Percentiles rank a stretch among this genome's conserved stretches.
phyloP scores from a whole-genome alignment of 768 basidiomycete genomes.

The Lactifluus rugatus region DNA sequence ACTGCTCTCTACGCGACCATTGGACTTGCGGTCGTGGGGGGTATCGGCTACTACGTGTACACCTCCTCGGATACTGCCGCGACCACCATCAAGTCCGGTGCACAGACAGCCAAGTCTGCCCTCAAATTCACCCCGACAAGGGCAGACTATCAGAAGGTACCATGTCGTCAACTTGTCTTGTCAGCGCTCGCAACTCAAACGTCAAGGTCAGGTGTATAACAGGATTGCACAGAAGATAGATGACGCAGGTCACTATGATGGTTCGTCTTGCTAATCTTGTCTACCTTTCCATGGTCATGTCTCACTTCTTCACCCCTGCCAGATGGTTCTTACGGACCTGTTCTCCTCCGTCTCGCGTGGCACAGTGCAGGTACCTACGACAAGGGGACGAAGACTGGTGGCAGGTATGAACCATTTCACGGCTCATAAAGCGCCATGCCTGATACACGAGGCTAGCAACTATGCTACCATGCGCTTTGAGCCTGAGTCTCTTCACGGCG shows the following conservation, averaged over 20 bases:
- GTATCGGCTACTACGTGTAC: conserved; percentile 55
- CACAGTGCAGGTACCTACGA: conserved; percentile 91
- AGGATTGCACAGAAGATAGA: conserved; percentile 73
- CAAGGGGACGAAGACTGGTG: conserved; percentile 64
- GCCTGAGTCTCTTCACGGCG: conserved; percentile 75
- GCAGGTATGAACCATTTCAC: conserved; percentile 42
- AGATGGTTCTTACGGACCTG: conserved; percentile 87
- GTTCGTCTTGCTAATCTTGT: conserved; percentile 32
- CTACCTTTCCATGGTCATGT: neutral
- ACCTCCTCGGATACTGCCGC: conserved; percentile 39
- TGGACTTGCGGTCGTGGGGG: conserved; percentile 49
- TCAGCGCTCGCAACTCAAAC: neutral
- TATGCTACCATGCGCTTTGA: conserved; percentile 98
- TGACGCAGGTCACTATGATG: conserved; percentile 67
- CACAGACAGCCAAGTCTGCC: conserved; percentile 52
- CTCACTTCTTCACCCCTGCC: conserved; percentile 14
- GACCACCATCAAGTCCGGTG: conserved; percentile 49
- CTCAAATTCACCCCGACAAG: conserved; percentile 66
- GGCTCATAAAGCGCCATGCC: conserved; percentile 7
- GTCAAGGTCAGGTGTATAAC: conserved; percentile 68
- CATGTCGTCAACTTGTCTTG: neutral
- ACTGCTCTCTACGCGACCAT: conserved; percentile 49
- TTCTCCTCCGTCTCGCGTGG: conserved; percentile 87
- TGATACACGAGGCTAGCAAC: conserved; percentile 46
- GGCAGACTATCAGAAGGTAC: conserved; percentile 84